Base-by-base conservation (phyloP, 352 stramenopile genomes). In the Phytophthora boehmeriae region DNA sequence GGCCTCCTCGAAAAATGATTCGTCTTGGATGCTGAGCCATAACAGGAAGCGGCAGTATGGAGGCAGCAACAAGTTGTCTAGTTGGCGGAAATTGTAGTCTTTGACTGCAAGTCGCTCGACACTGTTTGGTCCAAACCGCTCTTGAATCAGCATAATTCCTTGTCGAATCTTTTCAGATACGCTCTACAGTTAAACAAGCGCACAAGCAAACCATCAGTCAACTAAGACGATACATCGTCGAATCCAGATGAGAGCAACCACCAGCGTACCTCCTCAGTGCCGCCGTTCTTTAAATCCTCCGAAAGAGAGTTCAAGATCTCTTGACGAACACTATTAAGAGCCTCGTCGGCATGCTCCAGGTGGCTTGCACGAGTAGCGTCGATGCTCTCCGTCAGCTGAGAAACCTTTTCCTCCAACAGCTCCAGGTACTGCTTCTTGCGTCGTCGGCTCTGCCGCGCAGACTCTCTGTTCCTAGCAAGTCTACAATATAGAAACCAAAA, bases 361-460 rank as follows among this genome's bases (percentile, higher is more conserved):
- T 96, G 88, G 22, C 69, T 80, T 11, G 84, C 80, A 5, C 88
- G 86, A 39, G 86, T 92, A 16, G 73, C 68, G 48, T 96, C 86
- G 63, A 96, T 95, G 58, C 82, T 93, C 59, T 95, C 86, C 8
- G 88, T 96, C 39, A 96, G 52, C 59, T 96, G 88, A 4, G 84
- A 90, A 4, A 95, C 86, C 72, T 96, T 96, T 47, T 95, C 88
- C 70, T 96, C 88, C 6, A 96, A 62, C 20, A 96, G 63, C 66
- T 96, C 88, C 28, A 96, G 50, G 47, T 96, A 96, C 64, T 96
- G 88, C 50, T 96, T 96, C 79, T 96, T 96, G 30, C 88, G 86
- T 44, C 88, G 86, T 14, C 88, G 88, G 59, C 88, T 96, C 66
- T 96, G 88, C 32, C 88, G 84, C 5, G 88, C 88, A 3, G 88